Evolutionary conservation across 805 yeast genomes (phyloP).

Genomic region (Maudiozyma saulgeensis): DNA sequence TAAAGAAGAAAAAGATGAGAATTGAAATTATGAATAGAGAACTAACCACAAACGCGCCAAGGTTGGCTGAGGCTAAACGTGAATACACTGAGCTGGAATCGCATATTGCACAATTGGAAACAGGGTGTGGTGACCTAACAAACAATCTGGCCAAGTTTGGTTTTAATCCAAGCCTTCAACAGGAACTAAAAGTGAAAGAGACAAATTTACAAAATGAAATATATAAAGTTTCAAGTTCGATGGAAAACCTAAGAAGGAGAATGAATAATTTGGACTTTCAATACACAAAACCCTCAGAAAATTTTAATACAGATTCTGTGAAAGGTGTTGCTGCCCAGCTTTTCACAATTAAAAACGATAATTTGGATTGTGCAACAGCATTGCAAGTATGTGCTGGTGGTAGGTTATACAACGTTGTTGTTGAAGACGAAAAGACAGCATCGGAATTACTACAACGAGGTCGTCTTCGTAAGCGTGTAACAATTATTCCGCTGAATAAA

Average conservation of each 20-base stretch:
- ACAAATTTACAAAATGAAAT: slow-evolving; percentile 35
- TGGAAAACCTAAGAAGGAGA: slow-evolving; percentile 49
- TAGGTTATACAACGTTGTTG: slow-evolving; percentile 78
- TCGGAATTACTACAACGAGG: slow-evolving; percentile 73
- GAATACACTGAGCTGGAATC: slow-evolving; percentile 37
- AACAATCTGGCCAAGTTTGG: slow-evolving; percentile 43
- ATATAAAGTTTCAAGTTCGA: slow-evolving; percentile 36
- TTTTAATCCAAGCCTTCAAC: slow-evolving; percentile 39
- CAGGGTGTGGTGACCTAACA: slow-evolving; percentile 30
- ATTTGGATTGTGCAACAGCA: slow-evolving; percentile 62
- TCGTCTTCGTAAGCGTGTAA: slow-evolving; percentile 67
- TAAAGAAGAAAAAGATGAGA: slow-evolving; percentile 52
- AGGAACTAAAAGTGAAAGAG: slow-evolving; percentile 40
- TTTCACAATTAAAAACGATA: slow-evolving; percentile 50
- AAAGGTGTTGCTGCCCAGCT: slow-evolving; percentile 87
- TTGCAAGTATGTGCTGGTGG: slow-evolving; percentile 93
- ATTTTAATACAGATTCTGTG: slow-evolving; percentile 54
- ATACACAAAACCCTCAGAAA: slow-evolving; percentile 53
- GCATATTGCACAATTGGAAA: slow-evolving; percentile 31
- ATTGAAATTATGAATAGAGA: slow-evolving; percentile 49
- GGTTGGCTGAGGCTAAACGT: slow-evolving; percentile 43
- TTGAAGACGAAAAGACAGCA: slow-evolving; percentile 81
- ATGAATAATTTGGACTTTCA: slow-evolving; percentile 69
- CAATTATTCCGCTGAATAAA: slow-evolving; percentile 86
- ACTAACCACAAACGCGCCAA: slow-evolving; percentile 35